phyloP scores from a whole-genome alignment of 2,329 filamentous ascomycete species.

The Harringtonia lauricola region DNA sequence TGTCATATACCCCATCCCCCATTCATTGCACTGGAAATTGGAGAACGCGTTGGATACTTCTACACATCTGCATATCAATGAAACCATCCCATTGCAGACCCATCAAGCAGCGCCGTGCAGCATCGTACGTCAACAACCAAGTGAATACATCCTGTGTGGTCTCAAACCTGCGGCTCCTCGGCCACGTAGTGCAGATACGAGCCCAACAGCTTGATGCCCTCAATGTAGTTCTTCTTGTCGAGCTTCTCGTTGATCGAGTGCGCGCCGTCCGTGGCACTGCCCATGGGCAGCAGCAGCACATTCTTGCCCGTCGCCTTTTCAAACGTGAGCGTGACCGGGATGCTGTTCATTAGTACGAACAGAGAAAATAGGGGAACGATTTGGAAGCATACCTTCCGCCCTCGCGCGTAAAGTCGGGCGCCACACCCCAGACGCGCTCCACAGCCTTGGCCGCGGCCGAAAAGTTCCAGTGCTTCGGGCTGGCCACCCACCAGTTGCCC shows the following conservation, averaged over 20 bases:
- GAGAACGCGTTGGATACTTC: no score
- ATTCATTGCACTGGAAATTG: no score
- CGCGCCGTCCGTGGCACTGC: slow-evolving; percentile 88
- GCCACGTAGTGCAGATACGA: slow-evolving; percentile 95
- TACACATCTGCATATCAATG: no score
- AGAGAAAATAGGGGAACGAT: not conserved
- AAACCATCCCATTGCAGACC: no score
- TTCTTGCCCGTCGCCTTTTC: slow-evolving; percentile 98
- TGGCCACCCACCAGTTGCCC: slow-evolving; percentile 98
- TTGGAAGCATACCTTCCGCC: slow-evolving; percentile 60
- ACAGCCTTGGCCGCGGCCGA: slow-evolving; percentile 89
- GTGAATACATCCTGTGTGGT: no score
- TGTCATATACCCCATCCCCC: no score
- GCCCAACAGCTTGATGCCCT: slow-evolving; percentile 91
- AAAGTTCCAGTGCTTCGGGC: slow-evolving; percentile 99
- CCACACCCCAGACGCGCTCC: slow-evolving; percentile 83
- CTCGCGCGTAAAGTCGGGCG: slow-evolving; percentile 92
- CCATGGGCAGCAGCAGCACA: slow-evolving; percentile 90
- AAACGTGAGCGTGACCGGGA: slow-evolving; percentile 93
- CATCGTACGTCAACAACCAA: no score
- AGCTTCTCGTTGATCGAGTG: slow-evolving; percentile 99
- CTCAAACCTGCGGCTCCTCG: no score
- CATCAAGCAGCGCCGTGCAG: no score
- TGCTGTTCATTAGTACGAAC: slow-evolving; percentile 40
- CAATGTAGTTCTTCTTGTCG: slow-evolving; percentile 94